Conservation (phyloP, 2,329 filamentous ascomycete species). For the Incumbomyces lentus region DNA sequence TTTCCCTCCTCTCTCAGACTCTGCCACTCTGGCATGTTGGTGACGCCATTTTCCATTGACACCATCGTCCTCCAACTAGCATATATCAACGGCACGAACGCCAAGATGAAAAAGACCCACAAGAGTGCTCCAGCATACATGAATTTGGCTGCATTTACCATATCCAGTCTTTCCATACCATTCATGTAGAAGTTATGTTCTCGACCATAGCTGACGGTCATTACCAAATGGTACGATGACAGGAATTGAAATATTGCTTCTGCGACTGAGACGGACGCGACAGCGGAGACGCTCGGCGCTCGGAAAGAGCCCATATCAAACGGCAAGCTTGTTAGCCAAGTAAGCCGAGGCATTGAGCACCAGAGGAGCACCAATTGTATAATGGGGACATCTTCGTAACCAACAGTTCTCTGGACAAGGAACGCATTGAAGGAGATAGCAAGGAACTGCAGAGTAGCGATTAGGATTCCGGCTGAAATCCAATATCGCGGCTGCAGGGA, state of each 20-base stretch:
- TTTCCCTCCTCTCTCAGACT: conserved; percentile 5
- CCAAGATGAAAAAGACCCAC: conserved; percentile 18
- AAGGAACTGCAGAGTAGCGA: conserved; percentile 20
- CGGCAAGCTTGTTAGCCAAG: conserved; percentile 20
- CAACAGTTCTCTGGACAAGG: conserved; percentile 19
- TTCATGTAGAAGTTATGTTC: conserved; percentile 23
- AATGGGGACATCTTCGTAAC: conserved; percentile 20
- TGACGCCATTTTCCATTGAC: neutral
- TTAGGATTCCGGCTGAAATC: conserved; percentile 17
- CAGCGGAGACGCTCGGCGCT: conserved; percentile 10
- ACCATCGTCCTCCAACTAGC: neutral
- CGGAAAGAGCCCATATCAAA: conserved; percentile 13
- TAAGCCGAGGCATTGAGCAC: conserved; percentile 25
- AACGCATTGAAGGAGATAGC: conserved; percentile 19
- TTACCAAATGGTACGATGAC: conserved; percentile 19
- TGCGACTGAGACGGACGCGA: conserved; percentile 19
- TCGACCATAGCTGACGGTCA: conserved; percentile 22
- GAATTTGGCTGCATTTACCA: conserved; percentile 16
- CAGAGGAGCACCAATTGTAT: conserved; percentile 23
- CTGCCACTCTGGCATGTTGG: neutral
- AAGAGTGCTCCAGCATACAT: conserved; percentile 25
- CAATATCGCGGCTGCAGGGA: conserved; percentile 10
- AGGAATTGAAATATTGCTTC: conserved; percentile 23
- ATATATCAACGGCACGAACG: neutral
- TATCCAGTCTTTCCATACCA: conserved; percentile 13